phyloP scores from a whole-genome alignment of 2,329 filamentous ascomycete genomes.

The Dothiorella sarmentorum region DNA sequence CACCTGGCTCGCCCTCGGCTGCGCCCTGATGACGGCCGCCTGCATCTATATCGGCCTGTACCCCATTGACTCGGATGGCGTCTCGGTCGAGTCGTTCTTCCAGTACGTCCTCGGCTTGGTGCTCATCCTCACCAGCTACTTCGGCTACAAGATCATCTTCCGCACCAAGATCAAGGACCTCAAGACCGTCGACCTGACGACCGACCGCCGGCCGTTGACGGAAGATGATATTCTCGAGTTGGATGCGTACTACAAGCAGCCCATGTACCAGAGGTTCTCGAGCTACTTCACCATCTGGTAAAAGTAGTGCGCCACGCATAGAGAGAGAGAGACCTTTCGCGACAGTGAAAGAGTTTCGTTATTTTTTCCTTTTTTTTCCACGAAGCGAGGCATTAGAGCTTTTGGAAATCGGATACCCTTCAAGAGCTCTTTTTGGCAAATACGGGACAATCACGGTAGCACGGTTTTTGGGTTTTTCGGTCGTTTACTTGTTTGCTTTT shows the following conservation, averaged over 20 bases:
- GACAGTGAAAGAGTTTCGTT: no score
- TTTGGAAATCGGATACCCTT: no score
- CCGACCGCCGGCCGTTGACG: not conserved
- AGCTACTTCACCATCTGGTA: constrained; percentile 18
- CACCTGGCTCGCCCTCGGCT: constrained; percentile 26
- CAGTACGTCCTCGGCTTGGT: constrained; percentile 17
- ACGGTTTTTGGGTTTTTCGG: no score
- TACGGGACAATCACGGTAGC: no score
- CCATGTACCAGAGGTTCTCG: not conserved
- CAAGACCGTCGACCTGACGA: constrained; percentile 4
- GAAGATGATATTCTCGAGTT: constrained; percentile 11
- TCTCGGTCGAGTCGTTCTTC: constrained; percentile 15
- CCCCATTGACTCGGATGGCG: constrained; percentile 5
- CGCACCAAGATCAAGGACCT: constrained; percentile 2
- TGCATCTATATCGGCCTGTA: constrained; percentile 15
- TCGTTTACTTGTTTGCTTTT: no score
- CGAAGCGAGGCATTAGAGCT: no score
- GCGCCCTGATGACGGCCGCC: constrained; percentile 7
- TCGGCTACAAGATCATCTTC: constrained; percentile 16
- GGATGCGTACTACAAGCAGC: constrained; percentile 14
- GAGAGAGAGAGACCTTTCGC: not conserved
- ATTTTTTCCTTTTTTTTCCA: no score
- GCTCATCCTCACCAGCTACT: not conserved
- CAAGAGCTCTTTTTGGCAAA: no score
- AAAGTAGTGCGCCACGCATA: not conserved